A percentile compares a stretch with the other conserved stretches of the same genome.
Conservation (phyloP, 2,329 filamentous ascomycete genomes). For the Geosmithia putterillii region DNA sequence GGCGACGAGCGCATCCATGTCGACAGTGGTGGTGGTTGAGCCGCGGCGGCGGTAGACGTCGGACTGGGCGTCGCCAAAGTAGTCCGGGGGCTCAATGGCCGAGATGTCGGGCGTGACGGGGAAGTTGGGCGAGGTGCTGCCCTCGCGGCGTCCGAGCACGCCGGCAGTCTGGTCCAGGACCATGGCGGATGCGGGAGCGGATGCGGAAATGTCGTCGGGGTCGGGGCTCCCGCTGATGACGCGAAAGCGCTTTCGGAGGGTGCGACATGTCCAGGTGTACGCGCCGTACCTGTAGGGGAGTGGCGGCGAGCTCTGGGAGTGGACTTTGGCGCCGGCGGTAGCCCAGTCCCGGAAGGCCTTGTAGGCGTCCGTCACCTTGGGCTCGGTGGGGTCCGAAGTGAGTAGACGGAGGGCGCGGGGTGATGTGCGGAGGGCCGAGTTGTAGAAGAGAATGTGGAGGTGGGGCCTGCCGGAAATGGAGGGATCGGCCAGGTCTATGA, state of each 20-base stretch:
- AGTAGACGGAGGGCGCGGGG: conserved; percentile 44
- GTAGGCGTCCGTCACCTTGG: conserved; percentile 34
- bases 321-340: conserved; percentile 39
- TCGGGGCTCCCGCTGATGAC: conserved; percentile 48
- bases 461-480: conserved; percentile 39
- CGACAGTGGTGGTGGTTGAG: background rate
- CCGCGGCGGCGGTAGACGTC: conserved; percentile 4
- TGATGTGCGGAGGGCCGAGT: conserved; percentile 50
- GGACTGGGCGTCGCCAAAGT: conserved; percentile 23
- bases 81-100: conserved; percentile 20
- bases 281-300: conserved; percentile 49
- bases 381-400: conserved; percentile 29
- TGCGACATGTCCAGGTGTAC: conserved; percentile 58
- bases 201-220: conserved; percentile 21
- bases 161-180: conserved; percentile 9
- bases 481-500: conserved; percentile 54
- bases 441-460: conserved; percentile 55
- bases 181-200: conserved; percentile 10
- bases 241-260: conserved; percentile 54
- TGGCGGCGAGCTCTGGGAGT: conserved; percentile 38
- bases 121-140: conserved; percentile 17
- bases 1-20: background rate
- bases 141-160: background rate
- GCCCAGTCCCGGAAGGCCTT: conserved; percentile 59
- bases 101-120: conserved; percentile 16